These are phyloP conservation scores for Nyssa sinensis DNA, from an alignment of 148 eudicot genomes.

Conservation along the genomic window DNA sequence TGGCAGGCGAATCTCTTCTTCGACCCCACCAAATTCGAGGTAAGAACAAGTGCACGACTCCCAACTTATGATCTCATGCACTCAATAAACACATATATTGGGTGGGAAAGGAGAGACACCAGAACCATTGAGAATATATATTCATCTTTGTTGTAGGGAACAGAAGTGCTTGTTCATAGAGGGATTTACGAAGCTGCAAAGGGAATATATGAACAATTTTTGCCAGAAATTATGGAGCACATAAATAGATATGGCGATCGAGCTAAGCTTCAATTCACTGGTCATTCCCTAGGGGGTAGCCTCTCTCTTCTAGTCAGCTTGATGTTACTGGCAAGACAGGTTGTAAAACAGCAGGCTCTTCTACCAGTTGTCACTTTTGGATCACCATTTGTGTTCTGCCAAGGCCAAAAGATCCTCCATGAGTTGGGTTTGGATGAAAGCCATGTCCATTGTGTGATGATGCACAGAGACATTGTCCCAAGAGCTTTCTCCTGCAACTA, in stretches of 20 bases:
- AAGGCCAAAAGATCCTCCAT: conserved; percentile 58
- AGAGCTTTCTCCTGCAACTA: conserved; percentile 88
- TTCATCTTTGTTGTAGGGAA: conserved; percentile 40
- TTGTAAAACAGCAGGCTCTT: conserved; percentile 46
- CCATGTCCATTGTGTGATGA: conserved; percentile 61
- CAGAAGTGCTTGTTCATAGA: conserved; percentile 74
- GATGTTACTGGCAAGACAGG: conserved; percentile 60
- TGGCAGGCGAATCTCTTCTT: conserved; percentile 89
- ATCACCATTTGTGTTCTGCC: conserved; percentile 80
- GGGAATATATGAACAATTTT: conserved; percentile 74
- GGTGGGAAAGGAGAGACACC: background rate
- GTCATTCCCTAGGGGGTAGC: conserved; percentile 90
- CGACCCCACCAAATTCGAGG: conserved; percentile 81
- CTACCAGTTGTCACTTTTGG: conserved; percentile 76
- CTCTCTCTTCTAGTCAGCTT: conserved; percentile 69
- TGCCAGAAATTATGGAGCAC: conserved; percentile 72
- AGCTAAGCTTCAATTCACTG: conserved; percentile 78
- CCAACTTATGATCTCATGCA: no score
- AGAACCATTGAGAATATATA: background rate
- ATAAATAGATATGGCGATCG: conserved; percentile 38
- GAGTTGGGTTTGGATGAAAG: conserved; percentile 56
- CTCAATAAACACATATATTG: background rate
- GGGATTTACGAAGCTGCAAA: conserved; percentile 95
- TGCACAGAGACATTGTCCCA: conserved; percentile 94
- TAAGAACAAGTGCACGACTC: conserved; percentile 21